These are phyloP conservation scores for Xylaria sp. DNA, from an alignment of 2,329 filamentous ascomycete genomes.

Conservation along the genomic window DNA sequence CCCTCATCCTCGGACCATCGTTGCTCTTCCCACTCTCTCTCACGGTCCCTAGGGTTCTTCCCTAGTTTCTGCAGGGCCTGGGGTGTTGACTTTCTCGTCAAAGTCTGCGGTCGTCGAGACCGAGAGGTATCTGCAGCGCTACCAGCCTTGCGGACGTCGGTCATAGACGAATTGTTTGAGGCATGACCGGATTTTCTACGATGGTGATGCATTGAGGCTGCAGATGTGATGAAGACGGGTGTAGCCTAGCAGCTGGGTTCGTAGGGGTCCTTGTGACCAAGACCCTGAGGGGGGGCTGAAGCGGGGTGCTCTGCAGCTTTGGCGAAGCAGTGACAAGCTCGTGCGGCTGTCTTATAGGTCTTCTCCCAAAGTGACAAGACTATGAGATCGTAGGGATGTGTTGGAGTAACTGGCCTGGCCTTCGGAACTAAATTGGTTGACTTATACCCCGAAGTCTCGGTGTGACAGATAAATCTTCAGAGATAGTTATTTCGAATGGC, in stretches of 20 bases:
- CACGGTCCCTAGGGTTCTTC: conserved; percentile 62
- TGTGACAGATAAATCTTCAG: neutral
- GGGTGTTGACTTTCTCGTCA: conserved; percentile 57
- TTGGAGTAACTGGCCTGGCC: neutral
- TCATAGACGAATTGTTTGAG: conserved; percentile 64
- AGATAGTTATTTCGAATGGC: neutral
- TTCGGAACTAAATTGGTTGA: neutral
- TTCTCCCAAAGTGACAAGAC: conserved; percentile 15
- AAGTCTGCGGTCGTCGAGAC: conserved; percentile 59
- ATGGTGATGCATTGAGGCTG: conserved; percentile 64
- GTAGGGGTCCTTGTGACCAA: conserved; percentile 38
- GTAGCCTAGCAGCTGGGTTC: conserved; percentile 37
- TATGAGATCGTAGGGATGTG: conserved; percentile 1
- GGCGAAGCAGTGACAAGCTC: conserved; percentile 20
- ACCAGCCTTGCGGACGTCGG: conserved; percentile 65
- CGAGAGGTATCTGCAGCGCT: conserved; percentile 59
- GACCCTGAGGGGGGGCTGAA: conserved; percentile 41
- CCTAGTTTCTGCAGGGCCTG: conserved; percentile 60
- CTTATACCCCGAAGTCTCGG: neutral
- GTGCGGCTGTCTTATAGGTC: conserved; percentile 1
- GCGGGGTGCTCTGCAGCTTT: conserved; percentile 38
- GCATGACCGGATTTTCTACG: conserved; percentile 67
- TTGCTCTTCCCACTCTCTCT: conserved; percentile 62
- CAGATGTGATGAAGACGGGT: conserved; percentile 38
- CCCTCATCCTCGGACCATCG: conserved; percentile 66